Base-by-base conservation (phyloP, 108 stramenopile species). In the Cyclotella cryptica region DNA sequence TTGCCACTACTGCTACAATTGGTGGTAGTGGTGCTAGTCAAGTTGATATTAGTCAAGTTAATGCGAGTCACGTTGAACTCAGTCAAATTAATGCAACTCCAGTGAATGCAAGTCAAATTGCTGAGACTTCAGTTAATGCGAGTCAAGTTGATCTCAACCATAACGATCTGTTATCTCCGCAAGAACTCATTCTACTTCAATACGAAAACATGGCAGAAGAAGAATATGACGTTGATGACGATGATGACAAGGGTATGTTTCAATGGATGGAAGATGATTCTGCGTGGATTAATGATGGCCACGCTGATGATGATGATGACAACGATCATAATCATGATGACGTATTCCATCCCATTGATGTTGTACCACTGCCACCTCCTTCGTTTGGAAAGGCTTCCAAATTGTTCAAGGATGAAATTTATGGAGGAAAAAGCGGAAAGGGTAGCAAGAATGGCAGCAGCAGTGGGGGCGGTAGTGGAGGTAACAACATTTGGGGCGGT, bases 211-310 rank as follows among this genome's bases (percentile, higher is more conserved):
- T 60, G 29, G 17, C 8, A 10, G 59, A 60, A 30, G 3, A 9
- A 9, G n/a, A n/a, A n/a, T n/a, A n/a, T n/a, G n/a, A n/a, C n/a
- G n/a, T n/a, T n/a, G n/a, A n/a, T n/a, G 12, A 27, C 30, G 59
- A 60, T 29, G 59, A 60, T 29, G 59, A 60, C 28, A 29, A 60
- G 26, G 59, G 28, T 29, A 19, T 19, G 12, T 60, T 60, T 29
- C 59, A 60, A 35, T 60, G 59, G 59, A 8, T 29, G 9, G 59
- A 60, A 60, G 59, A 60, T 12, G 59, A 60, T 35, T 19, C n/a
- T 11, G 19, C 24, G 26, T 60, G 52, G 52, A 53, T 53, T 7
- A 53, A 53, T 19, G 52, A 53, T n/a, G 52, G 52, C 11, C 52
- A 53, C n/a, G 52, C 15, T 53, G 52, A 53, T 19, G 19, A 10